These are phyloP conservation scores for Acanthamoeba sp. DNA, from an alignment of 208 protist species.

Conservation along the genomic window DNA sequence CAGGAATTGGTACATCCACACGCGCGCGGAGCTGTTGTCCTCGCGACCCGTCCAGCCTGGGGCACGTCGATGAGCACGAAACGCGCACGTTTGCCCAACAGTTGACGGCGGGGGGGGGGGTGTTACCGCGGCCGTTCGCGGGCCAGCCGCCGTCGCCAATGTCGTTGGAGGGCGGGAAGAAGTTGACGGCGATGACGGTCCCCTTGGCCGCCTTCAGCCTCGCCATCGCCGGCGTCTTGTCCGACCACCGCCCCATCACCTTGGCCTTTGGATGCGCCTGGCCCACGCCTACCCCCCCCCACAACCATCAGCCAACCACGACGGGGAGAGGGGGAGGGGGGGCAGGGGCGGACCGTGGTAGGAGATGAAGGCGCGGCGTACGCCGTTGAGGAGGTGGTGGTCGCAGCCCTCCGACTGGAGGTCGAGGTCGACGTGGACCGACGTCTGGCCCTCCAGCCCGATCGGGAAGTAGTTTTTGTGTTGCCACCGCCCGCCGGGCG, in stretches of 20 bases:
- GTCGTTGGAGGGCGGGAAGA: constrained; percentile 12
- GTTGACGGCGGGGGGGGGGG: background rate
- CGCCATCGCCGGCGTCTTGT: constrained; percentile 8
- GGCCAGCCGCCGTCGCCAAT: constrained; percentile 24
- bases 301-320: background rate
- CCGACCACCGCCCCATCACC: constrained; percentile 13
- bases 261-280: background rate
- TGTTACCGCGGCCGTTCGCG: background rate
- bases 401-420: background rate
- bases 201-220: background rate
- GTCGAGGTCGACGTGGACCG: background rate
- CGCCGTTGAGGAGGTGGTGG: constrained; percentile 9
- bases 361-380: background rate
- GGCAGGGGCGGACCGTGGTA: background rate
- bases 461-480: background rate
- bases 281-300: background rate
- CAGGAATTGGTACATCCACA: background rate
- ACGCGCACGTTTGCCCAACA: background rate
- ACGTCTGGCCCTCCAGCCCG: background rate
- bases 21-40: constrained; percentile 13
- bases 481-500: background rate
- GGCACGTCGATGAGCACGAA: background rate
- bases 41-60: background rate
- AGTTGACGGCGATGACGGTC: background rate
- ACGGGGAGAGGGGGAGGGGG: background rate